Evolutionary conservation across 1,284 basidiomycete genomes (phyloP).

Genomic region (Mycena sp.): DNA sequence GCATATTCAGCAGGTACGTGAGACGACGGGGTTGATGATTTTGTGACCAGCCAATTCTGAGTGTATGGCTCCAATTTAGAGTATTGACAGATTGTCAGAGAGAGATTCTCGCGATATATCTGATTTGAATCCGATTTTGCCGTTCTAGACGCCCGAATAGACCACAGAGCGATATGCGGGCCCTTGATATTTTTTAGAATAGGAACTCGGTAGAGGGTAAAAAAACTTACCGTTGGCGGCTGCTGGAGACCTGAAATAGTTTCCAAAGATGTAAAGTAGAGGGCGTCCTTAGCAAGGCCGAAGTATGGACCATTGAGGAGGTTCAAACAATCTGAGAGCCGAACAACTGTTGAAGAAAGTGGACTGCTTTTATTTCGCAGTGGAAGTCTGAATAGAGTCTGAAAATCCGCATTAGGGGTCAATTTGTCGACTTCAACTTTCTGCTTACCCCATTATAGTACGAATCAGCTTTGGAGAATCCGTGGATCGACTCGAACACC

Average conservation of each 20-base stretch:
- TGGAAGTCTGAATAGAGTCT: conserved; percentile 62
- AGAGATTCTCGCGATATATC: conserved; percentile 5
- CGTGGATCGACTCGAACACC: conserved; percentile 49
- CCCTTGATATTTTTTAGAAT: no score
- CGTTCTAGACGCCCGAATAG: neutral
- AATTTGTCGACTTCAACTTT: neutral
- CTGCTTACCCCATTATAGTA: conserved; percentile 52
- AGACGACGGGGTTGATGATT: conserved; percentile 15
- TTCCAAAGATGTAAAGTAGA: conserved; percentile 32
- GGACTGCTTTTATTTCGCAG: conserved; percentile 37
- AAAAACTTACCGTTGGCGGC: conserved; percentile 5
- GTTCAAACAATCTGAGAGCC: conserved; percentile 20
- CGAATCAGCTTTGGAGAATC: conserved; percentile 41
- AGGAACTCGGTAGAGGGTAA: neutral
- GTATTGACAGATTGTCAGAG: conserved; percentile 8
- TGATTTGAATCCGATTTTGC: neutral
- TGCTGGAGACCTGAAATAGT: conserved; percentile 20
- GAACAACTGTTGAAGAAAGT: conserved; percentile 11
- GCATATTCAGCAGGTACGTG: conserved; percentile 10
- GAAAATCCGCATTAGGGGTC: neutral
- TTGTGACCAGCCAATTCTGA: conserved; percentile 23
- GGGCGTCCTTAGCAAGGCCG: conserved; percentile 23
- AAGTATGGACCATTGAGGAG: conserved; percentile 28
- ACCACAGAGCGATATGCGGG: conserved; percentile 3
- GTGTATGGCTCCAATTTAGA: neutral